Evolutionary conservation across 371 early-diverging fungal genomes (phyloP).

Genomic region (Neoconidiobolus thromboides): DNA sequence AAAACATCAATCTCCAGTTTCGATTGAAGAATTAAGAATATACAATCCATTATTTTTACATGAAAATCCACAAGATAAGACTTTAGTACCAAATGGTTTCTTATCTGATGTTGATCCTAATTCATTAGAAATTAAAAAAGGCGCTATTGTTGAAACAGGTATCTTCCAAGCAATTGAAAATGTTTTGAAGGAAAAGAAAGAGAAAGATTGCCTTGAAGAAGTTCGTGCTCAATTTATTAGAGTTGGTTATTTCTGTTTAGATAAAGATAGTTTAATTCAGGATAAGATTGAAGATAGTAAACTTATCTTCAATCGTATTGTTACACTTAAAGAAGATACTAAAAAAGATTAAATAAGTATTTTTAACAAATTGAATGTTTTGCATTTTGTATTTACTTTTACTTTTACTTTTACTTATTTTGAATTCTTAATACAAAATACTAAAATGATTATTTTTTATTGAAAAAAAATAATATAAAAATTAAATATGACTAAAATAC

Average conservation of each 20-base stretch:
- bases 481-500: no score
- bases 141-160: slow-evolving; percentile 72
- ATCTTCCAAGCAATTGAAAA: slow-evolving; percentile 34
- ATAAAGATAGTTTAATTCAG: slow-evolving; percentile 46
- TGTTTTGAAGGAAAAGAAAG: slow-evolving; percentile 11
- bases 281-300: slow-evolving; percentile 10
- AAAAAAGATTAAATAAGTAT: slow-evolving; percentile 25
- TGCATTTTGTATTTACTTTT: no score
- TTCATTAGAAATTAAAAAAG: slow-evolving; percentile 44
- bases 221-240: slow-evolving; percentile 92
- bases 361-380: no score
- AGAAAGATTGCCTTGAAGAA: slow-evolving; percentile 29
- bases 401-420: no score
- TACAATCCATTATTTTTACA: slow-evolving; percentile 81
- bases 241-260: slow-evolving; percentile 95
- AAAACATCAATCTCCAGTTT: slow-evolving; percentile 60
- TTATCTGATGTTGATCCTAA: slow-evolving; percentile 79
- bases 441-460: no score
- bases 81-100: slow-evolving; percentile 71
- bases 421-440: no score
- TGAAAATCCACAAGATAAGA: slow-evolving; percentile 64
- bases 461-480: no score
- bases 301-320: slow-evolving; percentile 75
- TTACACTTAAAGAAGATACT: slow-evolving; percentile 78
- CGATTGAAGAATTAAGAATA: slow-evolving; percentile 60